Conservation (phyloP, 305 asterid species). For the Andrographis paniculata region DNA sequence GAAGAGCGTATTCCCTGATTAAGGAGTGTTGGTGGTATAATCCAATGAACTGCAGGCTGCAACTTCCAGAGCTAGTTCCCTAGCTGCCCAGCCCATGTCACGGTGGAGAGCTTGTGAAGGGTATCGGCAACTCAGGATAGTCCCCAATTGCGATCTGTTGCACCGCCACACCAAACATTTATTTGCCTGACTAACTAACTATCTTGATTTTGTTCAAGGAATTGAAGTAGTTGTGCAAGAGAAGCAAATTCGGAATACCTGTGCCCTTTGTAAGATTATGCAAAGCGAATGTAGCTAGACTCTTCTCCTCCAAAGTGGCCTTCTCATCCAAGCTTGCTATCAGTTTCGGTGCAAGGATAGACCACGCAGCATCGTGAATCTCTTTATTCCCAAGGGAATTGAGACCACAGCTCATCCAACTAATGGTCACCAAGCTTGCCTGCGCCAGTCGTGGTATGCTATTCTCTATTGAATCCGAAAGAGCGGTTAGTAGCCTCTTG, state of each 20-base stretch:
- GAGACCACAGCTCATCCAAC: constrained; percentile 58
- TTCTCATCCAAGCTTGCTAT: constrained; percentile 32
- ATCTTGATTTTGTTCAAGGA: not conserved
- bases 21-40: too few relatives aligned
- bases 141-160: constrained; percentile 36
- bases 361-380: constrained; percentile 36
- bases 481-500: constrained; percentile 39
- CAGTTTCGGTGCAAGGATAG: constrained; percentile 40
- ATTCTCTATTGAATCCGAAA: constrained; percentile 49
- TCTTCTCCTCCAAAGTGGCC: constrained; percentile 47
- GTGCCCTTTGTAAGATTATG: constrained; percentile 43
- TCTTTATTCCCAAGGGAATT: constrained; percentile 30
- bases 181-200: not conserved
- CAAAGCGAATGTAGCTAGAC: constrained; percentile 54
- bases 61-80: constrained; percentile 40
- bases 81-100: constrained; percentile 87
- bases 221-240: too few relatives aligned
- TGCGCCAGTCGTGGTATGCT: constrained; percentile 66
- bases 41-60: constrained; percentile 2
- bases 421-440: constrained; percentile 58
- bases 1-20: too few relatives aligned
- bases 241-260: constrained; percentile 53
- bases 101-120: constrained; percentile 40
- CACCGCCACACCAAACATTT: not conserved
- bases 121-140: constrained; percentile 21